Base-by-base conservation (phyloP, 2,329 filamentous ascomycete genomes). In the Colletotrichum godetiae region DNA sequence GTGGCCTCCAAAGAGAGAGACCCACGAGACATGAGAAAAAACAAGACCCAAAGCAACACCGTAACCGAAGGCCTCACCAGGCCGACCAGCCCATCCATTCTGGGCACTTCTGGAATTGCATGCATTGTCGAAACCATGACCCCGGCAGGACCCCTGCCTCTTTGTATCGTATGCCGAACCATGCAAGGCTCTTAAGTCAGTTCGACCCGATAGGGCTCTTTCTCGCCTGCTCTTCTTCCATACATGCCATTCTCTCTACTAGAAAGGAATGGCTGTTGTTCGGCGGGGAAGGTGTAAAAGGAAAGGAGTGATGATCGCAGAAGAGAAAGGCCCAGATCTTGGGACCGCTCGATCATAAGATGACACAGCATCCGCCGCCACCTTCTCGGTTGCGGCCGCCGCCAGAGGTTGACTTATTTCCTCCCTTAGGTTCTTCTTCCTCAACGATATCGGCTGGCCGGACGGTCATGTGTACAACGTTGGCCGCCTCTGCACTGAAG, bases 391-490 rank as follows among this genome's bases (percentile, higher is more conserved):
- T 81, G 52, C 83, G 80, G 10, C 84, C 81, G n/a, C 84, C 81
- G 22, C 84, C 81, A 53, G 84, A 83, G 78, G 75, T 79, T 81
- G 74, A 73, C 78, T 84, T 86, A 81, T 92, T 93, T 72, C 89
- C 88, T 42, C 90, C 89, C 79, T 92, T 93, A 69, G 93, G 91
- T 77, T 94, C 93, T 78, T 94, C 92, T 76, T 92, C 91, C 79
- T 97, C 95, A 76, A 97, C 92, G 74, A 96, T 89, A 79, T 97
- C 94, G 79, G 95, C 93, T 3, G 95, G 95, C 77, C 94, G 93
- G 77, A 98, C 92, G 6, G 94, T 96, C 95, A 98, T 97, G 82
- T 98, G 95, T n/a, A 98, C 92, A 33, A 97, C 94, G 77, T 97
- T 97, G 8, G 94, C 90, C 12, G 88, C 86, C 75, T 95, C 92